Evolutionary conservation across 2,329 filamentous ascomycete species (phyloP).

Genomic region (Botrytis fabae): DNA sequence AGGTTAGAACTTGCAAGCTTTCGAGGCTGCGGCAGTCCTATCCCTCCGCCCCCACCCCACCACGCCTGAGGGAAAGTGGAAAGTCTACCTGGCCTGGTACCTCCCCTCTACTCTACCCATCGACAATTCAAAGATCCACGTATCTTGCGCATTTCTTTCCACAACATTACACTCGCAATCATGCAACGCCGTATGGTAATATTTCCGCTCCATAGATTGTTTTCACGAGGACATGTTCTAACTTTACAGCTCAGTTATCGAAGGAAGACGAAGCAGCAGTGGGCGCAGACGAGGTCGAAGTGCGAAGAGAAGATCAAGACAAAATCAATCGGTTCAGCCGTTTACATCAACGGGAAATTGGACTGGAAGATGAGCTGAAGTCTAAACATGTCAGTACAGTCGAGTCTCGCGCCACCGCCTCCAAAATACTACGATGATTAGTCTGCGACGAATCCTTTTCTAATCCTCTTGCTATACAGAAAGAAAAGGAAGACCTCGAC

Average conservation of each 20-base stretch:
- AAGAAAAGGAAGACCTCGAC: slow-evolving; percentile 97
- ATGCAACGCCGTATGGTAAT: slow-evolving; percentile 36
- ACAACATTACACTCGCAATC: slow-evolving; percentile 7
- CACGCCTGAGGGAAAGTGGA: not conserved
- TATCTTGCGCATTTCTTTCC: not conserved
- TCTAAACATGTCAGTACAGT: slow-evolving; percentile 67
- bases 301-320: slow-evolving; percentile 95
- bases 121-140: not conserved
- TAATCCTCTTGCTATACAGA: slow-evolving; percentile 54
- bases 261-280: slow-evolving; percentile 84
- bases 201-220: not conserved
- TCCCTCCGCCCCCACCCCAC: not conserved
- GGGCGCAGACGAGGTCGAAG: slow-evolving; percentile 80
- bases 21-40: not conserved
- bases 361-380: slow-evolving; percentile 77
- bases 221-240: not conserved
- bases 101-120: not conserved
- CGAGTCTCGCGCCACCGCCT: not conserved
- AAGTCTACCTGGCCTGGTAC: not conserved
- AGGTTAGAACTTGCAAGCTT: not conserved
- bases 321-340: slow-evolving; percentile 98
- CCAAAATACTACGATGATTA: not conserved
- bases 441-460: slow-evolving; percentile 26
- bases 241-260: slow-evolving; percentile 59
- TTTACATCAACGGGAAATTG: slow-evolving; percentile 81